phyloP scores from a whole-genome alignment of 108 stramenopile species.

The Nitzschia sp. region DNA sequence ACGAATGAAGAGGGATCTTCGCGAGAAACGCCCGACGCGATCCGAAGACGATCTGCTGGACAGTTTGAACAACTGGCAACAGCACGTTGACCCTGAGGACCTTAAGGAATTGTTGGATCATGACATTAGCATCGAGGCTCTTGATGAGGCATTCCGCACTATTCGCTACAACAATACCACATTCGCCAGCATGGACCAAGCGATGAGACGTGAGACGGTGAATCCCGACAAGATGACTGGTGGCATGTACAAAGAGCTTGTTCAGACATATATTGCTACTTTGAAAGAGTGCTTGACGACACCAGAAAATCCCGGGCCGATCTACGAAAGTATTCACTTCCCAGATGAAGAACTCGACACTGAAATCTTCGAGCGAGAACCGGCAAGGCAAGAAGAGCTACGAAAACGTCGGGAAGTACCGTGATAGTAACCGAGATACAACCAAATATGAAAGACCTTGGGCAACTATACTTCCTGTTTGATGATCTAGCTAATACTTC shows the following conservation, averaged over 20 bases:
- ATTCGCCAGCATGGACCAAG: conserved; percentile 72
- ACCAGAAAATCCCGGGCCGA: conserved; percentile 59
- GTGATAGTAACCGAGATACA: conserved; percentile 13
- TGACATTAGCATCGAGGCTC: conserved; percentile 58
- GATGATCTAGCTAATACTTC: too few relatives aligned
- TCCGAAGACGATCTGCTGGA: conserved; percentile 65
- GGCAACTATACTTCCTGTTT: too few relatives aligned
- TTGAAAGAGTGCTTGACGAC: conserved; percentile 45
- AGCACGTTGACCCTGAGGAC: conserved; percentile 76
- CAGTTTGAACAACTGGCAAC: conserved; percentile 77
- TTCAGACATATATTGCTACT: conserved; percentile 40
- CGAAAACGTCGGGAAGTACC: conserved; percentile 22
- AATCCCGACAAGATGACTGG: conserved; percentile 55
- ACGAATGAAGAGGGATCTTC: neutral
- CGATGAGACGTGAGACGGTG: conserved; percentile 60
- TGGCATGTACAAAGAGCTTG: conserved; percentile 46
- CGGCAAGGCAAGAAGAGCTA: conserved; percentile 44
- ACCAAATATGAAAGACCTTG: neutral
- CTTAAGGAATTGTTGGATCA: conserved; percentile 52
- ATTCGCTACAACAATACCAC: conserved; percentile 72
- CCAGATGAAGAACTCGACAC: conserved; percentile 68
- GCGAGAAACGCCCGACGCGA: conserved; percentile 56
- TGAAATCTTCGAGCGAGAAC: conserved; percentile 64
- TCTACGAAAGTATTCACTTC: conserved; percentile 63
- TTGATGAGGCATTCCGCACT: conserved; percentile 68